Percentiles rank a stretch among this genome's conserved stretches.
Evolutionary conservation across 805 yeast species (phyloP).

Genomic region (Nakazawaea ernobii): DNA sequence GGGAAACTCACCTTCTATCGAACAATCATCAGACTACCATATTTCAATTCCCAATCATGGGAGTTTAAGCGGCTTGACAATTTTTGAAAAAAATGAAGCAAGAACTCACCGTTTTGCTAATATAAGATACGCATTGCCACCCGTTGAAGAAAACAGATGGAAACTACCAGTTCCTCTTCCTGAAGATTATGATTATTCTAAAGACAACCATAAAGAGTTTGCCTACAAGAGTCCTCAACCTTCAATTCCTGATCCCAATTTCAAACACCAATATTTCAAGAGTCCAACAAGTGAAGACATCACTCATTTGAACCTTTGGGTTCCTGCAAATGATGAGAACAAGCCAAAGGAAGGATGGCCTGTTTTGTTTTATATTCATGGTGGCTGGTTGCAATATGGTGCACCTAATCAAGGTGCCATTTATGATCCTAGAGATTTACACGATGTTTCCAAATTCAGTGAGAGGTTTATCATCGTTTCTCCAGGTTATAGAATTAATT

Average conservation of each 20-base stretch:
- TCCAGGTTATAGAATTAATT: conserved; percentile 36
- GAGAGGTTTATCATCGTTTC: conserved; percentile 31
- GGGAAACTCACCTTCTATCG: conserved; percentile 11
- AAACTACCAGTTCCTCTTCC: conserved; percentile 19
- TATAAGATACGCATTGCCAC: conserved; percentile 6
- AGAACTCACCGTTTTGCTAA: conserved; percentile 10
- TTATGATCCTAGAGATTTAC: conserved; percentile 17
- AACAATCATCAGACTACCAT: background rate
- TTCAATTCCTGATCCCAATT: conserved; percentile 21
- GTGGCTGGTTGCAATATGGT: conserved; percentile 37
- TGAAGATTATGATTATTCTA: conserved; percentile 29
- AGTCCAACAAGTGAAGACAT: conserved; percentile 25
- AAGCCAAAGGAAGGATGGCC: conserved; percentile 37
- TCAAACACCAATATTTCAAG: conserved; percentile 9
- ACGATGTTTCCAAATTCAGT: conserved; percentile 21
- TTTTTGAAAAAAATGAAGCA: conserved; percentile 1
- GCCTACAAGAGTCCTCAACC: conserved; percentile 34
- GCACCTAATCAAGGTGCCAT: conserved; percentile 21
- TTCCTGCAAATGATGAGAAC: conserved; percentile 19
- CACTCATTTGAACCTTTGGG: conserved; percentile 26
- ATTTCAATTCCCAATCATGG: conserved; percentile 8
- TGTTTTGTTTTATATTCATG: conserved; percentile 35
- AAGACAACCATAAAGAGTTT: conserved; percentile 30
- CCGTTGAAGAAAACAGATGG: conserved; percentile 9
- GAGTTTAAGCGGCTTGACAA: conserved; percentile 2